Conservation (phyloP, 1,284 basidiomycete species). For the Ganoderma lingzhi region DNA sequence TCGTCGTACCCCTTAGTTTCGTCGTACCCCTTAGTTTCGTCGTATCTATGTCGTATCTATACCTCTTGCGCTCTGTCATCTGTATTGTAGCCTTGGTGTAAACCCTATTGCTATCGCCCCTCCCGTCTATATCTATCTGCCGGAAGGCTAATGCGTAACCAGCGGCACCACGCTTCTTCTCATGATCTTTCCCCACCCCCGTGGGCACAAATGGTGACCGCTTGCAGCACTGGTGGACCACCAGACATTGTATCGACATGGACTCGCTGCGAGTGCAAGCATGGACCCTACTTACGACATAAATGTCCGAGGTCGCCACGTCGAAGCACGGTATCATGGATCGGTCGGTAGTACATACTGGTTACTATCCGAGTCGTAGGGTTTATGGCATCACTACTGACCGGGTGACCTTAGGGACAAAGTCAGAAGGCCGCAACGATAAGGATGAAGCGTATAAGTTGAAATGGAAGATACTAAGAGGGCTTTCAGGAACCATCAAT, state of each 20-base stretch:
- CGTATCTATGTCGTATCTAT: not conserved
- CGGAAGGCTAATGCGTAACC: not conserved
- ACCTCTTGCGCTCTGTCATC: not conserved
- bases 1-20: not conserved
- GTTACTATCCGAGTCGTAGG: not conserved
- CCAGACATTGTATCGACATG: not conserved
- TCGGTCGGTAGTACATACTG: not conserved
- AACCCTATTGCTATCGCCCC: not conserved
- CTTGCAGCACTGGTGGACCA: no score
- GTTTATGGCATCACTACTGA: not conserved
- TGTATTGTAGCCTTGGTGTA: conserved; percentile 6
- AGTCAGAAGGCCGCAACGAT: not conserved
- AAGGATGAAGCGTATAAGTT: not conserved
- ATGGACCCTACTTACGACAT: not conserved
- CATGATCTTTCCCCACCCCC: not conserved
- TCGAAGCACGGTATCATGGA: not conserved
- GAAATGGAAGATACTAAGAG: no score
- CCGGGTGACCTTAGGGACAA: not conserved
- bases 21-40: not conserved
- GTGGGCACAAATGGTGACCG: not conserved
- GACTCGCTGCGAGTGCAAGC: not conserved
- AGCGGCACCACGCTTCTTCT: not conserved
- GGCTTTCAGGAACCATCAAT: not conserved
- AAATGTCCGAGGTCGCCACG: not conserved
- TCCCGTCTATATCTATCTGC: not conserved